Conservation (phyloP, 2,329 filamentous ascomycete species). For the Geosmithia flava region DNA sequence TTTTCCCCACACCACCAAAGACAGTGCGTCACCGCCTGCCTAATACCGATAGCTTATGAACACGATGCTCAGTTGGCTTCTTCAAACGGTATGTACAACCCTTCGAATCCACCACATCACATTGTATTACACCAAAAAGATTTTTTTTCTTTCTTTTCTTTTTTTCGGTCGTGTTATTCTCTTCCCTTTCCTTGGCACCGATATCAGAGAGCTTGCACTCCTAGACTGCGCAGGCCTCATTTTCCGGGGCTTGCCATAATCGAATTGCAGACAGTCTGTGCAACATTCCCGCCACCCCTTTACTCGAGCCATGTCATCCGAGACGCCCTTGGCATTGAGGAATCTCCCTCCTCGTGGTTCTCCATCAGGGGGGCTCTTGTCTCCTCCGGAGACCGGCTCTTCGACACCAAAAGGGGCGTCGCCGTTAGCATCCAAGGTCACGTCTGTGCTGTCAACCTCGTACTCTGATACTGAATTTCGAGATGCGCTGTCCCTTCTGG, state of each 20-base stretch:
- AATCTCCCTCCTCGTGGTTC: conserved; percentile 10
- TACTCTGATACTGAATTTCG: conserved; percentile 89
- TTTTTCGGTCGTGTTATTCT: not conserved
- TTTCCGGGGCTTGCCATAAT: not conserved
- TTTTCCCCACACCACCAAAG: not conserved
- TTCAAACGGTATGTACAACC: not conserved
- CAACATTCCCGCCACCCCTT: not conserved
- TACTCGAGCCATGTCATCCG: conserved; percentile 5
- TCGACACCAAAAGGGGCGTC: conserved; percentile 61
- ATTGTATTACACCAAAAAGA: not conserved
- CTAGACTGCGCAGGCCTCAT: not conserved
- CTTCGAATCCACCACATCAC: not conserved
- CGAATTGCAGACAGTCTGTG: not conserved
- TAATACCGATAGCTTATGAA: not conserved
- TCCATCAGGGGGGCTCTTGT: conserved; percentile 35
- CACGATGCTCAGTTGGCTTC: not conserved
- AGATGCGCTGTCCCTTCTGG: conserved; percentile 68
- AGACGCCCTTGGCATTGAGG: conserved; percentile 3
- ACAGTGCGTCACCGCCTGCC: not conserved
- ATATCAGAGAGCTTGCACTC: not conserved
- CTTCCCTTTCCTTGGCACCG: not conserved
- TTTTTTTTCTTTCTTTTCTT: not conserved
- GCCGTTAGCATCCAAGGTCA: conserved; percentile 70
- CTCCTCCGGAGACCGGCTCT: conserved; percentile 53
- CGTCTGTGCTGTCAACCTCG: conserved; percentile 76